A percentile compares a stretch with the other conserved stretches of the same genome.
Conservation (phyloP, 768 basidiomycete species). For the Atractiella rhizophila region DNA sequence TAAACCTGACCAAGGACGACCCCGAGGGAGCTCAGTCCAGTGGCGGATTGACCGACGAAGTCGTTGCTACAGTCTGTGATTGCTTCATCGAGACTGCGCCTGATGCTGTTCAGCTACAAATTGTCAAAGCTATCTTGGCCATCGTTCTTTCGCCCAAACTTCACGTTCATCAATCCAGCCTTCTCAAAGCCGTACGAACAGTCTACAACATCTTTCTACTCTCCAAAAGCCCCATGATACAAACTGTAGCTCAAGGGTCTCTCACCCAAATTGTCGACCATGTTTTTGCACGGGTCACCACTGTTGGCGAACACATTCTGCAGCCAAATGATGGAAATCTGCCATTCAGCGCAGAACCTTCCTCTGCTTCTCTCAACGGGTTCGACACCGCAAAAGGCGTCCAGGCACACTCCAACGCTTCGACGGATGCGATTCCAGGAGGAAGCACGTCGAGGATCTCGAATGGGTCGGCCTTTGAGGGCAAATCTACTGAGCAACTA, state of each 20-base stretch:
- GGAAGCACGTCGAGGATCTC: neutral
- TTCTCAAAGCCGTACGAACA: conserved; percentile 85
- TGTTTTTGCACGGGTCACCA: conserved; percentile 56
- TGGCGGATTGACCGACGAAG: conserved; percentile 45
- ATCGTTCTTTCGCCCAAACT: conserved; percentile 44
- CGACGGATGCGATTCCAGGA: too few species aligned
- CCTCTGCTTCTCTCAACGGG: too few species aligned
- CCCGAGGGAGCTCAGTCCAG: neutral
- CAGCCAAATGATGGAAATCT: neutral
- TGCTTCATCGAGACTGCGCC: conserved; percentile 16
- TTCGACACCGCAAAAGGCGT: too few species aligned
- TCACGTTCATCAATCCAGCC: conserved; percentile 76
- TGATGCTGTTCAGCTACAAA: conserved; percentile 55
- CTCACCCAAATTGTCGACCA: conserved; percentile 96
- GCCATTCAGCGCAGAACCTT: too few species aligned
- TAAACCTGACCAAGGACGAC: conserved; percentile 34
- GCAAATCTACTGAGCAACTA: too few species aligned
- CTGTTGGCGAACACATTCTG: neutral
- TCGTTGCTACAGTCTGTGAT: conserved; percentile 56
- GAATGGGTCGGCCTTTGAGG: too few species aligned
- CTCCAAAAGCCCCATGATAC: conserved; percentile 68
- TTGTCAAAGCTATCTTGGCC: conserved; percentile 79
- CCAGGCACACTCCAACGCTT: too few species aligned
- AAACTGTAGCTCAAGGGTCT: conserved; percentile 93
- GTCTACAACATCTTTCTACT: conserved; percentile 95